A percentile compares a stretch with the other conserved stretches of the same genome.
These are phyloP conservation scores for Chlorencoelia australis DNA, from an alignment of 2,329 filamentous ascomycete species.

Conservation along the genomic window DNA sequence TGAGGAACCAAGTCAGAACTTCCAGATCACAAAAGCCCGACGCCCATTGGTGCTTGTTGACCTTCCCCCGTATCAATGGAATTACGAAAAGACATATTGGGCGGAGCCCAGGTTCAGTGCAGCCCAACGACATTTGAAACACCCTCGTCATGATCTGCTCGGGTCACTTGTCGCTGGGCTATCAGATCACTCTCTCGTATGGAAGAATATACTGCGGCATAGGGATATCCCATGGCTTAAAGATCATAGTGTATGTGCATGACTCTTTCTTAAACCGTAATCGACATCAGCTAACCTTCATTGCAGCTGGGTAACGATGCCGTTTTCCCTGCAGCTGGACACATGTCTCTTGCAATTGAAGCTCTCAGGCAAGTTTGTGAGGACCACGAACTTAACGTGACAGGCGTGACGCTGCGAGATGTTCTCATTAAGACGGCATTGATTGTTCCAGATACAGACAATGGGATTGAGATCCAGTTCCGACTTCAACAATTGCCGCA, in stretches of 20 bases:
- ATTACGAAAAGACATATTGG: not conserved
- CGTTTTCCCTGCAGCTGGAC: conserved; percentile 32
- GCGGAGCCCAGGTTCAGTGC: not conserved
- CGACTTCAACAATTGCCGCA: not conserved
- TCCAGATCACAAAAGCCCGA: not conserved
- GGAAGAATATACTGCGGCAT: conserved; percentile 6
- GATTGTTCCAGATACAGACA: not conserved
- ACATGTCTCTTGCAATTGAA: conserved; percentile 2
- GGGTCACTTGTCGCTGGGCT: conserved; percentile 27
- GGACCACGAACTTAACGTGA: no score
- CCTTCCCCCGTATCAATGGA: not conserved
- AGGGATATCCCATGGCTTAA: conserved; percentile 37
- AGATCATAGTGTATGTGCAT: conserved; percentile 41
- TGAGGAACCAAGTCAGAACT: not conserved
- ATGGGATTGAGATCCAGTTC: conserved; percentile 4
- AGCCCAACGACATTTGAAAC: not conserved
- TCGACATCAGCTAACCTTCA: no score
- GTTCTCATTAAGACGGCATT: conserved; percentile 7
- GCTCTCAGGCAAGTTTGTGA: conserved; percentile 1
- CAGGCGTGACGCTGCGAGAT: not conserved
- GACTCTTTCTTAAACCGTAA: no score
- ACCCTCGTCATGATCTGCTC: conserved; percentile 35
- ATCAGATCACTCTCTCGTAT: conserved; percentile 24
- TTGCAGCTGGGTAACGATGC: conserved; percentile 40
- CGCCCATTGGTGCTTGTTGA: not conserved